Evolutionary conservation across 2,329 filamentous ascomycete species (phyloP), one percentile per base, ranked within the genome.

Genomic region (Penicillium freii): DNA sequence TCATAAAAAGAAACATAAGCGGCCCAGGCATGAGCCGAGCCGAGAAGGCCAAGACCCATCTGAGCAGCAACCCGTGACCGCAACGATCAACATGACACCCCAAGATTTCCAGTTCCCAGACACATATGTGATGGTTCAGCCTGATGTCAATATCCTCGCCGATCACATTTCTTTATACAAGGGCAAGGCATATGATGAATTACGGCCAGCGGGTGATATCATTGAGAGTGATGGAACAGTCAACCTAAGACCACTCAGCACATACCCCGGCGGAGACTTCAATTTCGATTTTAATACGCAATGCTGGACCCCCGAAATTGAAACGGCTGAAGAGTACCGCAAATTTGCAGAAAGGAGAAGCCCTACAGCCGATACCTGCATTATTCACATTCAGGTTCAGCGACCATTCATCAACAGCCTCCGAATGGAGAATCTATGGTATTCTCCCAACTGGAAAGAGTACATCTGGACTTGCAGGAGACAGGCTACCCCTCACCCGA

Each of bases 321-420:
- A 54, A 27, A 47, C 34, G 42, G 52, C 34, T 10, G 52, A 39
- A 40, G 31, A 34, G 44, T 47, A 33, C 34, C 52, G 34, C 21
- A n/a, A 29, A 50, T 50, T 27, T 21, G 34, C 36, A 50, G 34
- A 29, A 27, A 40, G 47, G 34, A 50, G 34, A 40, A 31, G 36
- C n/a, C 36, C 36, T 19, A 3, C 33, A 50, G 47, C 47, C 21
- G 34, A 50, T 39, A 50, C 47, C 23, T 50, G 47, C 47, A 50
- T 50, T 31, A 29, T 50, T 27, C 47, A 50, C 36, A 50, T 50
- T 40, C 47, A 50, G 47, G 21, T 50, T 50, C 47, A 17, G 47
- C 34, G 17, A 19, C 15, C 34, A 40, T 50, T 40, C 17, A 19
- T 39, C 1, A 39, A 40, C 34, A 21, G 21, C 2, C 21, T 21